Evolutionary conservation across 257 asterid genomes (phyloP), one percentile per base, ranked within the genome.

Genomic region (Galeopsis tetrahit): DNA sequence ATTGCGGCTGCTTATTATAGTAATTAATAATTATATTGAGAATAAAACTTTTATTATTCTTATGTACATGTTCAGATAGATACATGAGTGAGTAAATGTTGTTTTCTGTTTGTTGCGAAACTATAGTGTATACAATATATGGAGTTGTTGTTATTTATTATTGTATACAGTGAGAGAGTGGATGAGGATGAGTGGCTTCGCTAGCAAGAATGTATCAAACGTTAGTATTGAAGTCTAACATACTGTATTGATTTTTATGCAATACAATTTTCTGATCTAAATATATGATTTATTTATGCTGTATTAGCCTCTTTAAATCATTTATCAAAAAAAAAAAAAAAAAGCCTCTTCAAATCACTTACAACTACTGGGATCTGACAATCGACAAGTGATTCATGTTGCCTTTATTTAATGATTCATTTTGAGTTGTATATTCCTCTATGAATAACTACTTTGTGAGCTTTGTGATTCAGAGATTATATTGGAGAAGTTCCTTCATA

Each of bases 311-410:
- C 98, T 95, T 67, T 77, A n/a, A n/a, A n/a, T n/a, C n/a, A n/a
- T n/a, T n/a, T n/a, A n/a, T n/a, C n/a, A n/a, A n/a, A n/a, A n/a
- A n/a, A n/a, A n/a, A n/a, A n/a, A n/a, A n/a, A n/a, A n/a, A n/a
- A n/a, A n/a, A n/a, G n/a, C n/a, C n/a, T n/a, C n/a, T n/a, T n/a
- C n/a, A 88, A 79, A 95, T 95, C 81, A 95, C 99, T 51, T 95
- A 92, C 87, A 95, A 98, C 71, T 95, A 95, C 72, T 95, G 98
- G 99, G 99, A 95, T 72, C 94, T 61, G 98, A 98, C 73, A 98
- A 95, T 87, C 89, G 99, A 46, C 85, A 98, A 68, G 89, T 79
- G 63, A 81, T 90, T 73, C 97, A 89, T 96, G 97, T 57, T 35
- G 15, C 38, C 17, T 33, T 44, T 49, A 21, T 72, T 72, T 63